Evolutionary conservation across 1,284 basidiomycete species (phyloP).

Genomic region (Austropuccinia psidii): DNA sequence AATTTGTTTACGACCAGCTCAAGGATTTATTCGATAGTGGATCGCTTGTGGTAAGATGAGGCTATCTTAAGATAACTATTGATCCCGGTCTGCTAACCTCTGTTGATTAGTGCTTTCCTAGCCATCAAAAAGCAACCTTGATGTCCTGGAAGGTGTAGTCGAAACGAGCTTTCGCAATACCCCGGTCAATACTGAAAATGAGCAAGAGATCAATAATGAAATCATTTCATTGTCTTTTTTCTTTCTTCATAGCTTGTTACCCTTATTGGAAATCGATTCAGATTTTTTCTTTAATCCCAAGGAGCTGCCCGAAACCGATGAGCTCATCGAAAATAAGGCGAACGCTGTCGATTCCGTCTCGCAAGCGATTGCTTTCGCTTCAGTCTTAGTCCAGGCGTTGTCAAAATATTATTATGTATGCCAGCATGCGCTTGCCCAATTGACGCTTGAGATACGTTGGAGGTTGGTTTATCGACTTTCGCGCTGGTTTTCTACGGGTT

Average conservation of each 20-base stretch:
- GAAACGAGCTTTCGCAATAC: neutral
- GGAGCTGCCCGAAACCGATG: neutral
- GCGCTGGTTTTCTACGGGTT: constrained; percentile 2
- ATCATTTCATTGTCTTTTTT: neutral
- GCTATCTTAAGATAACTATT: too few relatives aligned
- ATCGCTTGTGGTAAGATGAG: too few relatives aligned
- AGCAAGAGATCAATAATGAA: neutral
- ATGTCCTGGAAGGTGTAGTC: neutral
- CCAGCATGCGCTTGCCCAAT: neutral
- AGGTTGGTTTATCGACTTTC: constrained; percentile 11
- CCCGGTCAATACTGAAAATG: neutral
- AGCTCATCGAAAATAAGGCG: neutral
- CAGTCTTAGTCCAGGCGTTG: neutral
- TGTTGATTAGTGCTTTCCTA: neutral
- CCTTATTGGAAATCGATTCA: neutral
- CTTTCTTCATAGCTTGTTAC: neutral
- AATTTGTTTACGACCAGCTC: too few relatives aligned
- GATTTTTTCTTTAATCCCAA: neutral
- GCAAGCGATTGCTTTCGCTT: neutral
- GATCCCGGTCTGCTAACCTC: neutral
- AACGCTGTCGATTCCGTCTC: neutral
- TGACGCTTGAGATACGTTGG: neutral
- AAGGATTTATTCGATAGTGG: too few relatives aligned
- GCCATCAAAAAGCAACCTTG: neutral
- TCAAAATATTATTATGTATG: neutral